Percentiles rank a stretch among this genome's conserved stretches.
Evolutionary conservation across 306 rosid species (phyloP).

Genomic region (Crataegus laevigata): DNA sequence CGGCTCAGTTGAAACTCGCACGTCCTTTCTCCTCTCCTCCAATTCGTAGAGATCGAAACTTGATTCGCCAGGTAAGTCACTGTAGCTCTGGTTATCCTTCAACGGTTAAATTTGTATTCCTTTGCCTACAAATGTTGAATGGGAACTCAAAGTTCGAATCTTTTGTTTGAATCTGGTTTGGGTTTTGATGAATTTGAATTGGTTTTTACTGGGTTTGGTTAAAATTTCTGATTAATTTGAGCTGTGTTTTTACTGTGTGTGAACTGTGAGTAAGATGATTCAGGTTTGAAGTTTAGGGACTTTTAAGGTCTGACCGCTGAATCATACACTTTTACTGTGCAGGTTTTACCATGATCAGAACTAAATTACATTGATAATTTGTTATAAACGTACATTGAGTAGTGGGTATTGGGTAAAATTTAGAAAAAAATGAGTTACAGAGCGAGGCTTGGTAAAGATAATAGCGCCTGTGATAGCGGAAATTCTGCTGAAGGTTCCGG

Average conservation of each 20-base stretch:
- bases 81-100: not conserved
- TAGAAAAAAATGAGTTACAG: not conserved
- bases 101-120: not conserved
- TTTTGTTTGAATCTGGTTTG: not conserved
- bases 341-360: not conserved
- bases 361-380: not conserved
- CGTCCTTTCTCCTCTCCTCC: not conserved
- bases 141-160: not conserved
- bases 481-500: conserved; percentile 22
- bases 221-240: not conserved
- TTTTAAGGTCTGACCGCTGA: not conserved
- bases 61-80: not conserved
- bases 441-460: conserved; percentile 16
- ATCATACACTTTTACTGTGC: not conserved
- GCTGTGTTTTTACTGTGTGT: not conserved
- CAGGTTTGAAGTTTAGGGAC: not conserved
- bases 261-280: not conserved
- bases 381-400: not conserved
- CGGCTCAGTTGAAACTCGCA: not conserved
- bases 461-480: conserved; percentile 44
- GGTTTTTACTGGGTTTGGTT: not conserved
- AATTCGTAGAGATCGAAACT: not conserved
- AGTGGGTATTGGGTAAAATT: not conserved
- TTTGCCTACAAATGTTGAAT: not conserved
- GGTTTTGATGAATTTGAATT: not conserved